Percentiles rank a stretch among this genome's conserved stretches.
phyloP scores from a whole-genome alignment of 352 stramenopile genomes.

The Phytophthora kernoviae region DNA sequence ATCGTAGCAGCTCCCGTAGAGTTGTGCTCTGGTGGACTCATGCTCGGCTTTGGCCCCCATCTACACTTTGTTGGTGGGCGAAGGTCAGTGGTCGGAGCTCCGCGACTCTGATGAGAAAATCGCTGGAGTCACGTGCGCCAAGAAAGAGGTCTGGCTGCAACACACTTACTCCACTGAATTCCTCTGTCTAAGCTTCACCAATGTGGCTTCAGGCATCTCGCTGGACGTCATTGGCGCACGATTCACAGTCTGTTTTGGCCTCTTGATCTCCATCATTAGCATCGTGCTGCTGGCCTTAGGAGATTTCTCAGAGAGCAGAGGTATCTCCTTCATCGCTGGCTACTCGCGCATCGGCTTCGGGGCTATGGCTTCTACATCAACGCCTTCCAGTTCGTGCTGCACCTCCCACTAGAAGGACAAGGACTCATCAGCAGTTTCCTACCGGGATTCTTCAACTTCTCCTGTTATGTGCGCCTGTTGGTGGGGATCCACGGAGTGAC shows the following conservation, averaged over 20 bases:
- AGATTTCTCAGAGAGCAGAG: conserved; percentile 35
- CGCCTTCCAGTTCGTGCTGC: conserved; percentile 55
- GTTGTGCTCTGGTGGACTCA: conserved; percentile 42
- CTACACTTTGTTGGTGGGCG: conserved; percentile 51
- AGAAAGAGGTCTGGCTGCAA: conserved; percentile 53
- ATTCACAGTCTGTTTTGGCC: conserved; percentile 34
- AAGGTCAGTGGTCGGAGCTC: conserved; percentile 51
- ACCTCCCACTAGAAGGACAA: conserved; percentile 41
- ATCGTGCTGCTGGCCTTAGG: conserved; percentile 49
- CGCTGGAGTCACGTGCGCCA: conserved; percentile 39
- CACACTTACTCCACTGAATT: conserved; percentile 60
- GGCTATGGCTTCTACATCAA: conserved; percentile 52
- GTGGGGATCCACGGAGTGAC: conserved; percentile 47
- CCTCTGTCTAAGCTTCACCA: conserved; percentile 51
- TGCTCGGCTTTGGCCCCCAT: conserved; percentile 57
- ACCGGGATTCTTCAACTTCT: conserved; percentile 58
- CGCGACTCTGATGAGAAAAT: conserved; percentile 26
- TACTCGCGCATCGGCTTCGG: conserved; percentile 49
- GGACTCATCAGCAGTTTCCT: conserved; percentile 47
- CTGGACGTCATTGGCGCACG: conserved; percentile 53
- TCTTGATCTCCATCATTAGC: conserved; percentile 49
- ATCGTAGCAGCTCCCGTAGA: conserved; percentile 35
- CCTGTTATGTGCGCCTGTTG: conserved; percentile 56
- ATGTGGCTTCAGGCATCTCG: conserved; percentile 47
- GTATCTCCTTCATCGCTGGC: conserved; percentile 46